Percentiles rank a stretch among this genome's conserved stretches.
These are phyloP conservation scores for Effrenium voratum DNA, from an alignment of 73 alveolate genomes.

Conservation along the genomic window DNA sequence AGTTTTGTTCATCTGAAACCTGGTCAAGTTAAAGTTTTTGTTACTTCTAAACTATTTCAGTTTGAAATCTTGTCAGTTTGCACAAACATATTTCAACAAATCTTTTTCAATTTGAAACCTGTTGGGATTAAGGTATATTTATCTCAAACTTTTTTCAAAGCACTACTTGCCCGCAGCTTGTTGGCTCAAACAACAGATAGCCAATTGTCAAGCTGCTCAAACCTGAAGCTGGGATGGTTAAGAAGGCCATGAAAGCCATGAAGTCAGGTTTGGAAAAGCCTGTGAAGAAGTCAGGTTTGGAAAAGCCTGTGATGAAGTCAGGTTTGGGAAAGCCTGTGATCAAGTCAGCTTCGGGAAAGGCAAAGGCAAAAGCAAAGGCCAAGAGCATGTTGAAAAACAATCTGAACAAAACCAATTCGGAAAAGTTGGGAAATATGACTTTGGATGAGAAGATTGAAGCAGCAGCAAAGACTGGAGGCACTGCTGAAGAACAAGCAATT, in stretches of 20 bases:
- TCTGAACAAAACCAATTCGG: background rate
- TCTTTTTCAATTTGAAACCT: background rate
- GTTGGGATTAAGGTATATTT: too few species aligned
- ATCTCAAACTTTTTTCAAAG: background rate
- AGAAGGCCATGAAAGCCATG: background rate
- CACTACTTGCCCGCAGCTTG: too few species aligned
- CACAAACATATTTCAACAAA: background rate
- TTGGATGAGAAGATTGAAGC: conserved; percentile 5
- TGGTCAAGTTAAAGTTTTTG: background rate
- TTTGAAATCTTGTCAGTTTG: background rate
- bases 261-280: conserved; percentile 29
- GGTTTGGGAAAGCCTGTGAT: conserved; percentile 38
- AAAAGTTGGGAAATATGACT: background rate
- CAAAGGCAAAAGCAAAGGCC: too few species aligned
- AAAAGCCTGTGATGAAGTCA: background rate
- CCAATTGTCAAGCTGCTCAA: background rate
- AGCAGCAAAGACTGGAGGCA: background rate
- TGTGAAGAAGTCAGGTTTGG: background rate
- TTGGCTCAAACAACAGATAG: too few species aligned
- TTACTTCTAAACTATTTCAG: background rate
- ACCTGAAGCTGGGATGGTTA: background rate
- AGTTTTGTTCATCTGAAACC: too few species aligned
- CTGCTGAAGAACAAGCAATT: background rate
- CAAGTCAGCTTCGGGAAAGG: background rate
- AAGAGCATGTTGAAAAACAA: background rate